Conservation (phyloP, 805 yeast genomes). For the Zygotorulaspora florentina region DNA sequence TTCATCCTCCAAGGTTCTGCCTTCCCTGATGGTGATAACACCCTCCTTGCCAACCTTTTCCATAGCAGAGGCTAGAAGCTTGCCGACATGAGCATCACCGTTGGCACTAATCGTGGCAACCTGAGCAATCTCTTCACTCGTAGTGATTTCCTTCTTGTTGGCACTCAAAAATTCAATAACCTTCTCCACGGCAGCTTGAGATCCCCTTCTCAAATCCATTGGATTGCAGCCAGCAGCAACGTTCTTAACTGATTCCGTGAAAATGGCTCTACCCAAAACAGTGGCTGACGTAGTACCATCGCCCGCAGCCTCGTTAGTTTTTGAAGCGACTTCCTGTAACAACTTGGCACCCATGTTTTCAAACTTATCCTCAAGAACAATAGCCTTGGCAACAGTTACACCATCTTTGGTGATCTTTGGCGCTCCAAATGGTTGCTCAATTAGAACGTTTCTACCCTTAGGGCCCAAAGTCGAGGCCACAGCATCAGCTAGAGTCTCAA, state of each 20-base stretch:
- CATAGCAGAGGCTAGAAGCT: conserved; percentile 89
- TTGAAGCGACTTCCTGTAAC: conserved; percentile 93
- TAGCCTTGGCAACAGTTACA: conserved; percentile 90
- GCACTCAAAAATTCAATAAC: conserved; percentile 78
- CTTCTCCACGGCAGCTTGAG: conserved; percentile 94
- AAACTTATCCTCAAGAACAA: conserved; percentile 79
- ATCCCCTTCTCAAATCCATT: conserved; percentile 95
- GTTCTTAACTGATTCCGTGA: conserved; percentile 90
- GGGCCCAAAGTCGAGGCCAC: conserved; percentile 97
- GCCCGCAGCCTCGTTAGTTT: conserved; percentile 96
- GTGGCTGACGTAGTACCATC: conserved; percentile 99
- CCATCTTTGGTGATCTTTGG: conserved; percentile 99
- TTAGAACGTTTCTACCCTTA: conserved; percentile 93
- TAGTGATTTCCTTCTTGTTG: conserved; percentile 89
- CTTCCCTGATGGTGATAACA: conserved; percentile 96
- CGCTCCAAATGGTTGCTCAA: conserved; percentile 93
- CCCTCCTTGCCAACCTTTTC: conserved; percentile 99
- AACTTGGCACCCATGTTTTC: conserved; percentile 96
- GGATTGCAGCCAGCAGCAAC: conserved; percentile 99
- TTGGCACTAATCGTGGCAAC: conserved; percentile 97
- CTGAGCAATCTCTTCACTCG: conserved; percentile 93
- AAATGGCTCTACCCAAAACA: conserved; percentile 90
- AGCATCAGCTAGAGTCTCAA: conserved; percentile 90
- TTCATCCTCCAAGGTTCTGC: conserved; percentile 94
- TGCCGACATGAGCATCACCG: conserved; percentile 91